A percentile compares a stretch with the other conserved stretches of the same genome.
These are phyloP conservation scores for Alternaria brassicicola DNA, from an alignment of 2,329 filamentous ascomycete genomes.

Conservation along the genomic window DNA sequence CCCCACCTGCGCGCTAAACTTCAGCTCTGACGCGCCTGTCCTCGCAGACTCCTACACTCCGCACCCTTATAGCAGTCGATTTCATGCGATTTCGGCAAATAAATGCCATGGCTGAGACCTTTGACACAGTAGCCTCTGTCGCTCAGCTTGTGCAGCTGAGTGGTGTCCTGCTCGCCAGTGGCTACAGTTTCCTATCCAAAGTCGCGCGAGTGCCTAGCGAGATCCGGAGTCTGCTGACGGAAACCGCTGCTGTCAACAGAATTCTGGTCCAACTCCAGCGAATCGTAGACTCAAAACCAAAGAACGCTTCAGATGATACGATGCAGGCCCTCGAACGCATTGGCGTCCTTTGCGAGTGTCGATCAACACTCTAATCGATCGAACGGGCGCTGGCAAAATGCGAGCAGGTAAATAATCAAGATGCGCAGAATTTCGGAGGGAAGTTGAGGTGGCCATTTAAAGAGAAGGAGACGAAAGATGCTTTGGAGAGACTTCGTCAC, in stretches of 20 bases:
- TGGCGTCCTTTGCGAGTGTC: constrained; percentile 8
- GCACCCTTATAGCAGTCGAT: neutral
- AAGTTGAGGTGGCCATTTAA: constrained; percentile 17
- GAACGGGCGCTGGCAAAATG: constrained; percentile 10
- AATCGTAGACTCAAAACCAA: constrained; percentile 1
- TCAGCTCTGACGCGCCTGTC: neutral
- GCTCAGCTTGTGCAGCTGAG: constrained; percentile 15
- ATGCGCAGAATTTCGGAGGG: constrained; percentile 8
- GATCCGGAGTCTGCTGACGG: constrained; percentile 14
- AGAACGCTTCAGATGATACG: constrained; percentile 1
- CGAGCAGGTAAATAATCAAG: constrained; percentile 11
- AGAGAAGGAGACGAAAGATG: constrained; percentile 19
- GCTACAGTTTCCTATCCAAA: constrained; percentile 16
- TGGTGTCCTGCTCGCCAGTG: constrained; percentile 12
- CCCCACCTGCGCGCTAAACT: neutral
- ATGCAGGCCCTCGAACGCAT: neutral
- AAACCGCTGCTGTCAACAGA: constrained; percentile 17
- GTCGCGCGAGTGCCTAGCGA: constrained; percentile 13
- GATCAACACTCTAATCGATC: neutral
- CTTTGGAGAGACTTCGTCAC: constrained; percentile 6
- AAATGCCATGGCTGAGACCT: neutral
- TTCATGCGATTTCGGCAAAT: neutral
- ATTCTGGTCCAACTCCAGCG: constrained; percentile 14
- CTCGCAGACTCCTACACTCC: neutral
- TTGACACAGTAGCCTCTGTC: constrained; percentile 10